Base-by-base conservation (phyloP, 495 filamentous ascomycete species). In the Thozetella sp. region DNA sequence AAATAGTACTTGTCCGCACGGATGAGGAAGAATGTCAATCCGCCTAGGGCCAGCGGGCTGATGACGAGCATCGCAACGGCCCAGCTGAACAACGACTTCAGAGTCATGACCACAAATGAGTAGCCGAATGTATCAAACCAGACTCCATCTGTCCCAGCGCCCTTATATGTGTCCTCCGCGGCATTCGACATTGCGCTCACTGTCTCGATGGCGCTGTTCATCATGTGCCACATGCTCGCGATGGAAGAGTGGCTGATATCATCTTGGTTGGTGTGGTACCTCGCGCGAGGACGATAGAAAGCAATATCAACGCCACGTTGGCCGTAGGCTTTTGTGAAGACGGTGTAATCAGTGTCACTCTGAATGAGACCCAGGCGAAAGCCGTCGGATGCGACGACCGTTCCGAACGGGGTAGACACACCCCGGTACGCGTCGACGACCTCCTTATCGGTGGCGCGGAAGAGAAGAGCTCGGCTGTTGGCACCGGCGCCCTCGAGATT, bases 401-500 rank as follows among this genome's bases (percentile, higher is more conserved):
- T 87, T 15, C 91, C 93, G 66, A 92, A 95, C 1, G 93, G 91
- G 67, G 91, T 73, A 34, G 78, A 74, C 53, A 82, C 80, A 23
- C 82, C 81, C 62, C 80, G 78, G 73, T 96, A 96, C 27, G 84
- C 85, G 53, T 76, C 80, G 0, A 90, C 92, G 27, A 96, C 89
- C 74, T 96, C 90, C 2, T 86, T 82, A 71, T 96, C 92, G 0
- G 91, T 91, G 55, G 84, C 88, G 27, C 93, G 81, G 69, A 97
- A 96, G 17, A 96, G 70, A 2, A 84, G 89, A 19, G 93, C 92
- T 48, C 90, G 84, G 2, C 93, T 92, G 13, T 93, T 93, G 40
- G 92, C 93, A 52, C 93, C 93, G 34, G 93, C 92, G 17, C 93
- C 93, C 72, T 97, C 93, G 27, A 97, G 81, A 62, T 97, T 97